A percentile compares a stretch with the other conserved stretches of the same genome.
Conservation (phyloP, 2,329 filamentous ascomycete species). For the Xylariaceae sp. region DNA sequence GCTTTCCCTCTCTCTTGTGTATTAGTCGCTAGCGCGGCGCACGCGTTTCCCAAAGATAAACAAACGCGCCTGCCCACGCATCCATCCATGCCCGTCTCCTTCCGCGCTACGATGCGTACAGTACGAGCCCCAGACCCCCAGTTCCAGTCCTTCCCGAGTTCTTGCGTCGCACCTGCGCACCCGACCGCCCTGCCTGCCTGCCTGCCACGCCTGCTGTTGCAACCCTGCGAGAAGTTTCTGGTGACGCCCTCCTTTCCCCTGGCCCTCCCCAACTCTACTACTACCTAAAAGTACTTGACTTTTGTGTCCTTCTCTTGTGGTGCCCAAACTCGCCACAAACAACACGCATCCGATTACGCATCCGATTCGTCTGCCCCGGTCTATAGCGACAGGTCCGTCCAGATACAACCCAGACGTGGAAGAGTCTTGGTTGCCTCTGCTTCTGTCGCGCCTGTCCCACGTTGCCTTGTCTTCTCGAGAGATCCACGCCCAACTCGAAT, state of each 20-base stretch:
- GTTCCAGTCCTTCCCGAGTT: neutral
- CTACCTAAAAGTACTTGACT: neutral
- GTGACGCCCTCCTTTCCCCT: neutral
- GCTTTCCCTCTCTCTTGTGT: neutral
- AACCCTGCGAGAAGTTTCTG: neutral
- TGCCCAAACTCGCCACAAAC: conserved; percentile 1
- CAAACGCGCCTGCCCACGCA: conserved; percentile 1
- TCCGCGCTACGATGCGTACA: neutral
- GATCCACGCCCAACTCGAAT: too few relatives aligned
- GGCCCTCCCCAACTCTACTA: neutral
- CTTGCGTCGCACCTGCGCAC: neutral
- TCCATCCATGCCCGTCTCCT: neutral
- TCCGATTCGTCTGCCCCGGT: neutral
- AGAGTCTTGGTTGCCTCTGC: too few relatives aligned
- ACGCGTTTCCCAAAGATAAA: neutral
- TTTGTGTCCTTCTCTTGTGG: neutral
- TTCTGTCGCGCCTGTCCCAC: too few relatives aligned
- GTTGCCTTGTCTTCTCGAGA: too few relatives aligned
- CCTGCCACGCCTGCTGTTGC: neutral
- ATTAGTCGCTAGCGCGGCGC: neutral
- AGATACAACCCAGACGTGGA: too few relatives aligned
- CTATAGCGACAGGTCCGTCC: too few relatives aligned
- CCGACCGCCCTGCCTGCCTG: neutral
- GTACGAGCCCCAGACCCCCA: neutral
- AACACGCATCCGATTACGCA: too few relatives aligned